phyloP scores from a whole-genome alignment of 306 rosid species.

The Medicago ruthenica region DNA sequence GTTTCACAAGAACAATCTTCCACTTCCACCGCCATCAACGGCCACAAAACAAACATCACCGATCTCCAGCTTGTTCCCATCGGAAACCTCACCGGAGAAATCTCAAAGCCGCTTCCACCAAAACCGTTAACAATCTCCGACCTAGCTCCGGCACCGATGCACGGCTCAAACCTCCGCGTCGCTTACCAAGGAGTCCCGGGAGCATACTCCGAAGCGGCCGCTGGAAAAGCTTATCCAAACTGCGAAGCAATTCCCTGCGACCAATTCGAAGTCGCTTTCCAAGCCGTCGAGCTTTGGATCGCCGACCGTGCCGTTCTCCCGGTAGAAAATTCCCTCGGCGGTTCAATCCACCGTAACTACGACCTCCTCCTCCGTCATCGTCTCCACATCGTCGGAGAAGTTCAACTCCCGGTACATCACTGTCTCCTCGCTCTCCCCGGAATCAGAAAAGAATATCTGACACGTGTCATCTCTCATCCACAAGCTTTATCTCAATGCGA shows the following conservation, averaged over 20 bases:
- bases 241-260: constrained; percentile 98
- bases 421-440: constrained; percentile 92
- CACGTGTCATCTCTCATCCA: constrained; percentile 90
- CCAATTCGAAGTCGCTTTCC: constrained; percentile 96
- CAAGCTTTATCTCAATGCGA: constrained; percentile 95
- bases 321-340: constrained; percentile 90
- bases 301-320: constrained; percentile 96
- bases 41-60: constrained; percentile 61
- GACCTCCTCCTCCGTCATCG: constrained; percentile 97
- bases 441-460: constrained; percentile 72
- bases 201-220: constrained; percentile 97
- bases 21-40: constrained; percentile 57
- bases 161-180: constrained; percentile 85
- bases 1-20: constrained; percentile 63
- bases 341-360: constrained; percentile 93
- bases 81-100: constrained; percentile 37
- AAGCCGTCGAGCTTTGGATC: constrained; percentile 96
- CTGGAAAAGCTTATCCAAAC: constrained; percentile 89
- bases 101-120: constrained; percentile 49
- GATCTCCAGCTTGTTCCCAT: constrained; percentile 75
- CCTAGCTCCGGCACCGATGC: constrained; percentile 96
- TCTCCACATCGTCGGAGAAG: constrained; percentile 97
- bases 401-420: constrained; percentile 91
- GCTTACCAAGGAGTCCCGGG: constrained; percentile 98
- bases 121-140: constrained; percentile 85